Base-by-base conservation (phyloP, 805 yeast species). In the Kluyveromyces aestuarii region DNA sequence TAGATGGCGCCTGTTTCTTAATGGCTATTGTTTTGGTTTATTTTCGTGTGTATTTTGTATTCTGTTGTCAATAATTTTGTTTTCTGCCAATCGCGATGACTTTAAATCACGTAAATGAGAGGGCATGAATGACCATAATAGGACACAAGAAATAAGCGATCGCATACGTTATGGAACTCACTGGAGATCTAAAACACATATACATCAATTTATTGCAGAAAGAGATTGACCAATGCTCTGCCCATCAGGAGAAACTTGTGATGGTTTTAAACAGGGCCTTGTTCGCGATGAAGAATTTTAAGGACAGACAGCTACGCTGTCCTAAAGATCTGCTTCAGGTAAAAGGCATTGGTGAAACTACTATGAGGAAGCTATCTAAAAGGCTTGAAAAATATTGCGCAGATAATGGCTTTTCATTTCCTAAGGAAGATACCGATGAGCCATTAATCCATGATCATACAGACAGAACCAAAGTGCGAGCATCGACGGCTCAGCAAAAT, bases 271-370 rank as follows among this genome's bases (percentile, higher is more conserved):
- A 68, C 46, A 72, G 73, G 52, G 95, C 95, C 0, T 60, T 76
- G 45, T 79, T 72, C 27, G 72, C 75, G 33, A 59, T 89, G 25
- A 39, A 39, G 19, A 61, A 68, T 41, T 67, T 67, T 2, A 69
- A 71, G 46, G 75, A 75, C 0, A 72, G 63, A 0, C 67, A 70
- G 11, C 72, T 86, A 25, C 56, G 60, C 35, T 76, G 76, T 49
- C 86, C 93, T 1, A 66, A 68, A 33, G 81, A 85, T 46, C 69
- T 91, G 41, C 63, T 66, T 14, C 71, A 72, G 55, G 72, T 91
- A 40, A 82, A 76, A 49, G 84, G 72, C 42, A 74, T 91, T 36
- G 98, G 98, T 1, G 82, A 79, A 11, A 80, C 82, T 48, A 80
- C 86, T 8, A 79, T 85, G 35, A 67, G 63, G 2, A 58, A 66